Evolutionary conservation across 768 basidiomycete genomes (phyloP), one percentile per base, ranked within the genome.

Genomic region (Lactarius sanguifluus): DNA sequence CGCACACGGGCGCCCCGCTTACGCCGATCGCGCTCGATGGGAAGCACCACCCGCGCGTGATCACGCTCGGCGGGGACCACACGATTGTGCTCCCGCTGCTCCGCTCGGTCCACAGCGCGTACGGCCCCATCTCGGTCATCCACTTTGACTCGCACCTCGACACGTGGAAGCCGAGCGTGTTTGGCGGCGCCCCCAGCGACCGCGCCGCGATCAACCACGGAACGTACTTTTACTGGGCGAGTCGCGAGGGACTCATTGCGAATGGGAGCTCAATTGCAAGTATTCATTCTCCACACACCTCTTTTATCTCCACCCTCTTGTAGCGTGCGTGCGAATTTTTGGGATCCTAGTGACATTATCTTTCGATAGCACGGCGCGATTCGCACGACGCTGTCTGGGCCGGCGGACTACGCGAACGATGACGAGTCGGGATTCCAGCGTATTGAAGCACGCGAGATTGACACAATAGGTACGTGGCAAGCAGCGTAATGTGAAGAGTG

Each of bases 151-250:
- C 90, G 38, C 91, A 94, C 76, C 82, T 92, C 41, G 88, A 90
- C 72, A 90, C 88, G 13, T 90, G 89, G 89, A 89, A 87, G 72
- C 88, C 89, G 5, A 79, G 83, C 38, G 86, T 89, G 12, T 90
- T 90, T 72, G 90, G 90, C 28, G 88, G 88, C 12, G 86, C 89
- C 3, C 89, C 88, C 4, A 87, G 87, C 32, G 80, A 82, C 1
- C 87, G 87, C 64, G 89, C 88, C 0, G 86, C 86, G 25, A 86
- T 95, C 69, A 94, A 91, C 67, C 93, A 95, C 66, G 93, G 92
- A 15, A 92, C 91, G 3, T 94, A 94, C 79, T 95, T 95, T 76
- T 94, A 92, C 77, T 90, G 90, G 83, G 94, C 94, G 0, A 87
- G 86, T 66, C 84, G 89, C 71, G 91, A 93, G 72, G 92, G 93